These are phyloP conservation scores for Peronospora belbahrii DNA, from an alignment of 352 stramenopile genomes.

Conservation along the genomic window DNA sequence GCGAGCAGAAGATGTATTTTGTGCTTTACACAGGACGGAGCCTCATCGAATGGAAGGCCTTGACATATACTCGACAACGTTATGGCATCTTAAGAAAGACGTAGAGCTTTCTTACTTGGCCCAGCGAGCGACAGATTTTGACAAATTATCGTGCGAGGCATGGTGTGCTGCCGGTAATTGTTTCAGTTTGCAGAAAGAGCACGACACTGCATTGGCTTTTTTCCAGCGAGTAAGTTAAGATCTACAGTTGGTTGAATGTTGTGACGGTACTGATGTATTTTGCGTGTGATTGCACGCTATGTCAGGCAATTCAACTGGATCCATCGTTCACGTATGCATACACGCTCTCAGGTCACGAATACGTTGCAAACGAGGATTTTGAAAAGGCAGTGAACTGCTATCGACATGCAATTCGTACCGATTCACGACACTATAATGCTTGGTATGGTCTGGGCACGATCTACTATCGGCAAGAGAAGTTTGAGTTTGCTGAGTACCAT, in stretches of 20 bases:
- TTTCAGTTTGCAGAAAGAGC: slow-evolving; percentile 97
- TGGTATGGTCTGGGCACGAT: slow-evolving; percentile 92
- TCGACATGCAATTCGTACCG: slow-evolving; percentile 88
- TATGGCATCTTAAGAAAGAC: slow-evolving; percentile 97
- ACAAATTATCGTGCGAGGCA: slow-evolving; percentile 89
- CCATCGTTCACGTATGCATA: slow-evolving; percentile 96
- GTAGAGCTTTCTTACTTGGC: slow-evolving; percentile 95
- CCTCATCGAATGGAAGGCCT: slow-evolving; percentile 91
- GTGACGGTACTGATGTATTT: not conserved
- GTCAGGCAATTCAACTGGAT: slow-evolving; percentile 89
- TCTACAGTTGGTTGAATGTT: not conserved
- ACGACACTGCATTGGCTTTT: slow-evolving; percentile 93
- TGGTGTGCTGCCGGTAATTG: slow-evolving; percentile 97
- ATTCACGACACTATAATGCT: slow-evolving; percentile 90
- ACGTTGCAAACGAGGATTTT: slow-evolving; percentile 97
- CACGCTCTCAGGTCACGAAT: slow-evolving; percentile 96
- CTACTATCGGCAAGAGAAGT: slow-evolving; percentile 97
- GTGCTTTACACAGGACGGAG: slow-evolving; percentile 85
- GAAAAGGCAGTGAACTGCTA: slow-evolving; percentile 95
- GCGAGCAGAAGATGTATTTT: slow-evolving; percentile 81
- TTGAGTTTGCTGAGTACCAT: slow-evolving; percentile 95
- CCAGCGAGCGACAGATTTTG: slow-evolving; percentile 89
- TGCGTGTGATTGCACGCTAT: not conserved
- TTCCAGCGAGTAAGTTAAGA: slow-evolving; percentile 85
- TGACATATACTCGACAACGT: slow-evolving; percentile 91